Conservation (phyloP, 768 basidiomycete species). For the Tephrocybe sp. region DNA sequence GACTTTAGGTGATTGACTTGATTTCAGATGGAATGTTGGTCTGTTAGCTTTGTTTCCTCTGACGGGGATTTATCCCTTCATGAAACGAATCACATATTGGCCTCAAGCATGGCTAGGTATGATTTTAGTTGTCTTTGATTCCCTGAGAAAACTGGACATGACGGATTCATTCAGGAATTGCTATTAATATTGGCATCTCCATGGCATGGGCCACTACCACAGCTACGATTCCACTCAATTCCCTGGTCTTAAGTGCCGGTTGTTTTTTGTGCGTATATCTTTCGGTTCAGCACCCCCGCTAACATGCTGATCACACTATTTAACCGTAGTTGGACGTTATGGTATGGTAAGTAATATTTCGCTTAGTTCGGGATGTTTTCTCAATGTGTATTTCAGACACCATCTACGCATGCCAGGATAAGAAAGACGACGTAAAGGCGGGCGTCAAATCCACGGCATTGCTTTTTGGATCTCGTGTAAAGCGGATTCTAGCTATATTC, state of each 20-base stretch:
- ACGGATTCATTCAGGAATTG: slow-evolving; percentile 1
- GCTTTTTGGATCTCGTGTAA: slow-evolving; percentile 47
- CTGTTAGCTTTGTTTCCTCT: slow-evolving; percentile 16
- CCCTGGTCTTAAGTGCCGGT: slow-evolving; percentile 1
- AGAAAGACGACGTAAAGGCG: slow-evolving; percentile 52
- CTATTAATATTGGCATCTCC: slow-evolving; percentile 5
- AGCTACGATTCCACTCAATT: slow-evolving; percentile 1
- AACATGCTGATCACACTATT: background rate
- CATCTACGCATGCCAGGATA: slow-evolving; percentile 62
- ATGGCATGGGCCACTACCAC: slow-evolving; percentile 10
- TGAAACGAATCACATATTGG: slow-evolving; percentile 39
- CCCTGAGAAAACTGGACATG: background rate
- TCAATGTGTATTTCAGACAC: slow-evolving; percentile 32
- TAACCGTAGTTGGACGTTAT: slow-evolving; percentile 14
- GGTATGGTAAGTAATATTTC: slow-evolving; percentile 14
- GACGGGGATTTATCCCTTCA: slow-evolving; percentile 33
- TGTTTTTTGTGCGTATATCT: slow-evolving; percentile 4
- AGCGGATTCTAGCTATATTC: slow-evolving; percentile 43
- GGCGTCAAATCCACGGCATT: slow-evolving; percentile 64
- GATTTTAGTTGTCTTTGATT: background rate
- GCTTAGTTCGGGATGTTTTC: background rate
- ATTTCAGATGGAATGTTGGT: slow-evolving; percentile 10
- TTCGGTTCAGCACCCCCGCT: background rate
- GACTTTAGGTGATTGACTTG: background rate
- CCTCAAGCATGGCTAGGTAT: slow-evolving; percentile 38